Conservation (phyloP, 495 filamentous ascomycete genomes). For the Hypoxylon crocopeplum region DNA sequence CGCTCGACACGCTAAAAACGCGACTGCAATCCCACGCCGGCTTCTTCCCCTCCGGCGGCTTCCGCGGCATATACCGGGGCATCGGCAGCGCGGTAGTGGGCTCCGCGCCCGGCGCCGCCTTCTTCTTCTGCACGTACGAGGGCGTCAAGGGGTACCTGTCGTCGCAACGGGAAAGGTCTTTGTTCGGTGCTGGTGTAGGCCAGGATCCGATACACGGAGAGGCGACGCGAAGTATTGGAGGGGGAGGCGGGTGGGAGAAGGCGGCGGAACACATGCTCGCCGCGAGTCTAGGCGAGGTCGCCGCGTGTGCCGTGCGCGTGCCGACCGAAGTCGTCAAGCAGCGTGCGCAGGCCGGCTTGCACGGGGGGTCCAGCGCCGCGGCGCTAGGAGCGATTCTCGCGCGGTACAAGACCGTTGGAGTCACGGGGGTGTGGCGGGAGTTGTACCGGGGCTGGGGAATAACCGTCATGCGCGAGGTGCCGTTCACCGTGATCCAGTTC, state of each 20-base stretch:
- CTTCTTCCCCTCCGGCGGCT: conserved; percentile 78
- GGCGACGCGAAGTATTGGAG: no score
- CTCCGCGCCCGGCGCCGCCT: conserved; percentile 95
- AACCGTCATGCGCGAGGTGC: conserved; percentile 94
- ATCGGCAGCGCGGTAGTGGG: conserved; percentile 78
- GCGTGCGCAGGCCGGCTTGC: conserved; percentile 85
- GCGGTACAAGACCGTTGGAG: conserved; percentile 51
- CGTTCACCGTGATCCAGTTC: conserved; percentile 96
- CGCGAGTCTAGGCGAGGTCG: conserved; percentile 87
- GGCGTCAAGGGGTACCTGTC: conserved; percentile 69
- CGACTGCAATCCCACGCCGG: conserved; percentile 87
- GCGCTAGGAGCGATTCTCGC: conserved; percentile 75
- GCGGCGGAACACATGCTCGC: no score
- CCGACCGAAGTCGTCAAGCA: conserved; percentile 98
- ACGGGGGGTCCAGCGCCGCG: conserved; percentile 61
- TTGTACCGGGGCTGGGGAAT: conserved; percentile 90
- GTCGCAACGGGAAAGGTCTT: no score
- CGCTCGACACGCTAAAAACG: conserved; percentile 91
- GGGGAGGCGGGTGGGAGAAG: neutral
- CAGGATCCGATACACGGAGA: neutral
- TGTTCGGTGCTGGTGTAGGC: no score
- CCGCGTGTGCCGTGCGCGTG: conserved; percentile 90
- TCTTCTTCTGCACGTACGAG: conserved; percentile 99
- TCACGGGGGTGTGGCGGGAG: conserved; percentile 72
- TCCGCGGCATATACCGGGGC: conserved; percentile 74